Evolutionary conservation across 352 stramenopile genomes (phyloP).

Genomic region (Phytophthora sp.): DNA sequence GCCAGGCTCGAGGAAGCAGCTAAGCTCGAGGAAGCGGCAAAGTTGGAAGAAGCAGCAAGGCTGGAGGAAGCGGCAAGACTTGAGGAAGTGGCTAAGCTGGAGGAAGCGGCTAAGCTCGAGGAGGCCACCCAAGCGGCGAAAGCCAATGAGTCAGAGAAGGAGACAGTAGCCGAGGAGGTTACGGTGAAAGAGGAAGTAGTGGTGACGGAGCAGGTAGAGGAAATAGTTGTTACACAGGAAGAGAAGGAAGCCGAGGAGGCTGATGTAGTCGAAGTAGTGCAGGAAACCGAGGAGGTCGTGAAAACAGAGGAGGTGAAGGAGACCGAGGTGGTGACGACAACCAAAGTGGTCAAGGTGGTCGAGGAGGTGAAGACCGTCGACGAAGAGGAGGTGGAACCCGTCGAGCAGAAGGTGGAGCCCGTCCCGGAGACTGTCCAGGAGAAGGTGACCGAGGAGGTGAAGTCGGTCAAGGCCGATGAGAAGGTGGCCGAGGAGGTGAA

Average conservation of each 20-base stretch:
- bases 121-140: neutral
- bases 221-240: neutral
- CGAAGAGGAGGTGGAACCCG: neutral
- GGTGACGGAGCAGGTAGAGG: neutral
- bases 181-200: neutral
- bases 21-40: neutral
- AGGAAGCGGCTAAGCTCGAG: neutral
- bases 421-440: conserved; percentile 12
- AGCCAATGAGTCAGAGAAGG: neutral
- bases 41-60: neutral
- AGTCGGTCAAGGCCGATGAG: neutral
- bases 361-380: neutral
- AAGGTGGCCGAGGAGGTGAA: conserved; percentile 2
- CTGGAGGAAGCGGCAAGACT: neutral
- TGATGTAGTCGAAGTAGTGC: neutral
- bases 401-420: no score
- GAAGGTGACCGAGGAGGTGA: neutral
- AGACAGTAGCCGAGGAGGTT: neutral
- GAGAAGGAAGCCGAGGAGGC: neutral
- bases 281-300: neutral
- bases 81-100: neutral
- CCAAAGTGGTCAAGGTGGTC: neutral
- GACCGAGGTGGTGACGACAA: neutral
- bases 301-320: conserved; percentile 4
- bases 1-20: neutral